These are phyloP conservation scores for Dictyophora rubrovolvata DNA, from an alignment of 768 basidiomycete genomes.

Conservation along the genomic window DNA sequence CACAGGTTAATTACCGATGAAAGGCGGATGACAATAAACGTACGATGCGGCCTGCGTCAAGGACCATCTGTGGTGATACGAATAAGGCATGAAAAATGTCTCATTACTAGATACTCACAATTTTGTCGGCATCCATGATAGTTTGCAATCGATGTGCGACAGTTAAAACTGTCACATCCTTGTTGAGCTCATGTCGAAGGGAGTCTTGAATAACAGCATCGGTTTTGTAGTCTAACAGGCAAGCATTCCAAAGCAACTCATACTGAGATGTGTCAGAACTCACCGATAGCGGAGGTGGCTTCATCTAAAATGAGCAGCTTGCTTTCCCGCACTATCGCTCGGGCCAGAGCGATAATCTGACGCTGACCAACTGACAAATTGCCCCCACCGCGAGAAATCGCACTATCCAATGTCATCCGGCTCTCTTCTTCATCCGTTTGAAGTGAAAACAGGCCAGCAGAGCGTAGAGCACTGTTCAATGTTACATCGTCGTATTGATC, in stretches of 20 bases:
- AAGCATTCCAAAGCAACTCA: too few species aligned
- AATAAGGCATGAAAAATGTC: background rate
- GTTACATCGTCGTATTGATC: slow-evolving; percentile 35
- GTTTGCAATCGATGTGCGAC: slow-evolving; percentile 35
- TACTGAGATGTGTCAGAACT: slow-evolving; percentile 17
- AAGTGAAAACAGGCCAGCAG: slow-evolving; percentile 25
- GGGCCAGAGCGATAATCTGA: slow-evolving; percentile 31
- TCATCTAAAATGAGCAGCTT: slow-evolving; percentile 28
- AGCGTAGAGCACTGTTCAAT: slow-evolving; percentile 29
- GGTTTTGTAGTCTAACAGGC: slow-evolving; percentile 37
- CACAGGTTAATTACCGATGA: too few species aligned
- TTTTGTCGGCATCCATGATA: slow-evolving; percentile 28
- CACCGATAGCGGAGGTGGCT: slow-evolving; percentile 22
- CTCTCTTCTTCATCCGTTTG: slow-evolving; percentile 14
- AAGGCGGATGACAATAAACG: slow-evolving; percentile 12
- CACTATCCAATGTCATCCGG: slow-evolving; percentile 16
- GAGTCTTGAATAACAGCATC: slow-evolving; percentile 35
- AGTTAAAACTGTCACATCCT: slow-evolving; percentile 36
- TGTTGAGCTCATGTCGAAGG: slow-evolving; percentile 27
- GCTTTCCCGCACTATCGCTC: slow-evolving; percentile 21
- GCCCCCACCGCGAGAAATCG: slow-evolving; percentile 11
- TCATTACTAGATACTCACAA: slow-evolving; percentile 25
- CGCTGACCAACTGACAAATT: slow-evolving; percentile 25
- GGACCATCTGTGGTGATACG: background rate
- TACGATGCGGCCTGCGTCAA: slow-evolving; percentile 8